Base-by-base conservation (phyloP, 257 asterid species). In the Solanum chilense region DNA sequence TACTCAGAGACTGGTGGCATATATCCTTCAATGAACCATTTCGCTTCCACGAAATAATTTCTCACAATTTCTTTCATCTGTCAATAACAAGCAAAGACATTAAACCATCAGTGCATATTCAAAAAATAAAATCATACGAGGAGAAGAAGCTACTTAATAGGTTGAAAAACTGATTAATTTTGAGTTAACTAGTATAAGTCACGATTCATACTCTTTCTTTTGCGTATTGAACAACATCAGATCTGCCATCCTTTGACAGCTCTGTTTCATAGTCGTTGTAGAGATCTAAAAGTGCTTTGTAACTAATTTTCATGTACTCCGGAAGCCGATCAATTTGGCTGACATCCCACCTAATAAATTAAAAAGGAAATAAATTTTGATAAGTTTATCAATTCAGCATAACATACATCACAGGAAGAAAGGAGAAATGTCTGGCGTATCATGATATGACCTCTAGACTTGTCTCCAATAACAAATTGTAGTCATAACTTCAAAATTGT, bases 21-120 rank as follows among this genome's bases (percentile, higher is more conserved):
- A 70, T 90, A 87, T 42, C 92, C 92, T 89, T 88, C 84, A 2
- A 77, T 77, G 37, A 77, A 77, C 83, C 83, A 77, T 27, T 77
- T 77, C 8, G 83, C 83, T 77, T 42, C 83, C 35, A 77, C 37
- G 15, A 77, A 77, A 3, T 42, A 77, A 2, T 42, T n/a, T 77
- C 83, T 14, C n/a, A 77, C 60, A 1, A 42, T 42, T 7, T 42
- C 83, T 5, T 77, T 77, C 83, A 77, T 77, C 37, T 77, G 12
- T 42, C 12, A 7, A 77, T 12, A 42, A 3, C 13, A n/a, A 42
- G 12, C 8, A 3, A 74, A 5, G 12, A 12, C 52, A 23, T 74
- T 21, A 83, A 5, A 87, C 88, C 74, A 90, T 76, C 82, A 86
- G 87, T 88, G 88, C 60, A 68, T 90, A 86, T 44, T 90, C 91